A percentile compares a stretch with the other conserved stretches of the same genome.
Conservation (phyloP, 805 yeast genomes). For the Vanderwaltozyma verrucispora region DNA sequence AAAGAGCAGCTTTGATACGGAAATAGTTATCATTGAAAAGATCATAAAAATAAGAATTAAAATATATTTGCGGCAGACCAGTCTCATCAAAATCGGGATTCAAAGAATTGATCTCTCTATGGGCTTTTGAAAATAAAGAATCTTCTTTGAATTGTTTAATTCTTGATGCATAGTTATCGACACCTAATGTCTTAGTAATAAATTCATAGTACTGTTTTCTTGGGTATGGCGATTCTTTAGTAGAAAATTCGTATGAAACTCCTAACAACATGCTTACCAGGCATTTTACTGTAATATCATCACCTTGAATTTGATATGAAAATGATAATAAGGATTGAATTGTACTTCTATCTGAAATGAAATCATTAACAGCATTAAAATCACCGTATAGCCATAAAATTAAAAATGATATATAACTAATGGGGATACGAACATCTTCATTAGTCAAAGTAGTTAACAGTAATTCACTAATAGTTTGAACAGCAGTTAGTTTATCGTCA, state of each 20-base stretch:
- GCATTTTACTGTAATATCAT: conserved; percentile 57
- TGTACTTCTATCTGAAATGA: conserved; percentile 57
- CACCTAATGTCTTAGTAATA: conserved; percentile 64
- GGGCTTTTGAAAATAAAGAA: conserved; percentile 42
- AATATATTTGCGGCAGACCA: conserved; percentile 79
- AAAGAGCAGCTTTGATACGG: conserved; percentile 60
- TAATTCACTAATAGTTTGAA: conserved; percentile 72
- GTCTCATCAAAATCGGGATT: conserved; percentile 57
- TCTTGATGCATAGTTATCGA: conserved; percentile 65
- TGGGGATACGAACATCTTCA: conserved; percentile 62
- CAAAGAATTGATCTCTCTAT: conserved; percentile 38
- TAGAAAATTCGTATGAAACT: conserved; percentile 73
- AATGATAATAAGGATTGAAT: conserved; percentile 59
- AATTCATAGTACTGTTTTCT: conserved; percentile 52
- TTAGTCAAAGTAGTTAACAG: conserved; percentile 52
- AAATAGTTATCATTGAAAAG: conserved; percentile 59
- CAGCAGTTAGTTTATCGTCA: no score
- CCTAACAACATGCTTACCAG: conserved; percentile 65
- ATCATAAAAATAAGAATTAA: conserved; percentile 52
- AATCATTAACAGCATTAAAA: conserved; percentile 60
- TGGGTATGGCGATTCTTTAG: conserved; percentile 40
- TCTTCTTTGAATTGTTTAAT: conserved; percentile 63
- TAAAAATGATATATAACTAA: conserved; percentile 68
- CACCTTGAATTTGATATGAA: conserved; percentile 40
- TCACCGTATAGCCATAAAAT: conserved; percentile 74